A percentile compares a stretch with the other conserved stretches of the same genome.
These are phyloP conservation scores for Mycena pura DNA, from an alignment of 768 basidiomycete species.

Conservation along the genomic window DNA sequence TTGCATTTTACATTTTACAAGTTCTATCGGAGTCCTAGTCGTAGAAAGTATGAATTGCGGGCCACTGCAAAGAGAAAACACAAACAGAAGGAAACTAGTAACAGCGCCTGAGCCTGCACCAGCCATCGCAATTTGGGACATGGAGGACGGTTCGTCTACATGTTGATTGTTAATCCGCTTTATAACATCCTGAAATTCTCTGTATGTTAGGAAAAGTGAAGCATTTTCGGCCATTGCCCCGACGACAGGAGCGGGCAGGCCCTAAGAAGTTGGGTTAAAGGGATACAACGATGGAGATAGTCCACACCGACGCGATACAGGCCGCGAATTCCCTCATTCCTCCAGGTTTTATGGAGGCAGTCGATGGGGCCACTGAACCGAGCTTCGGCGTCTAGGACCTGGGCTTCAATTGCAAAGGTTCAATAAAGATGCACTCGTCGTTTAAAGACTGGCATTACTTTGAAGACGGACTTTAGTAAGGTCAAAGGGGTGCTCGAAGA, in stretches of 20 bases:
- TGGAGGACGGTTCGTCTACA: conserved; percentile 54
- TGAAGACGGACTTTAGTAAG: conserved; percentile 92
- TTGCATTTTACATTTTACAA: conserved; percentile 93
- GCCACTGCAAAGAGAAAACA: conserved; percentile 12
- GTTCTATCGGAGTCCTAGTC: conserved; percentile 81
- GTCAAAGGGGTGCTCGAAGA: conserved; percentile 94
- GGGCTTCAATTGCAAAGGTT: conserved; percentile 42
- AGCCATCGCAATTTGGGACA: conserved; percentile 77
- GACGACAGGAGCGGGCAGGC: conserved; percentile 90
- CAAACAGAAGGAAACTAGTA: conserved; percentile 89
- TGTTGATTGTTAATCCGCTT: conserved; percentile 47
- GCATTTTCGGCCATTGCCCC: conserved; percentile 97
- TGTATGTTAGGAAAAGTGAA: conserved; percentile 85
- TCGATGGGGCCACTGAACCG: conserved; percentile 88
- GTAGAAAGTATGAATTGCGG: background rate
- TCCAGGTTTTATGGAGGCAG: conserved; percentile 84
- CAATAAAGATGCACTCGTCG: background rate
- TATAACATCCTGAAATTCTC: conserved; percentile 72
- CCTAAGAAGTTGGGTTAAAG: conserved; percentile 51
- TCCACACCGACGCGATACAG: conserved; percentile 89
- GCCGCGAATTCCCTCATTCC: conserved; percentile 81
- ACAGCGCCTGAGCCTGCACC: conserved; percentile 88
- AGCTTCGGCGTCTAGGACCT: conserved; percentile 72
- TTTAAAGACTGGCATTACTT: conserved; percentile 27
- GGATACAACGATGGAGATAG: background rate